phyloP scores from a whole-genome alignment of 2,329 filamentous ascomycete species.

The Fusarium tanahbumbuense region DNA sequence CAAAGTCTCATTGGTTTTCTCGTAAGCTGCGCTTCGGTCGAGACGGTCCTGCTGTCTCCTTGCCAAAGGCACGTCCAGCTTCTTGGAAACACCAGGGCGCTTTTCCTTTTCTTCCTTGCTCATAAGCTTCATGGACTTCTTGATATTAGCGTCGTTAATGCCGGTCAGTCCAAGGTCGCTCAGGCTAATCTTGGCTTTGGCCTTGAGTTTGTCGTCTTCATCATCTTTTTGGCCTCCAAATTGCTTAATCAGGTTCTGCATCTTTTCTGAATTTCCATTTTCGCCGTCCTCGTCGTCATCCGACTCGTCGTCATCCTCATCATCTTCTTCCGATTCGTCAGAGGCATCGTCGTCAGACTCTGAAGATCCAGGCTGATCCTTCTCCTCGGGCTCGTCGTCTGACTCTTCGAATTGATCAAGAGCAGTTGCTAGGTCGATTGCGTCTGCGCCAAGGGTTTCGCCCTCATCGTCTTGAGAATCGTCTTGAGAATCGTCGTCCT shows the following conservation, averaged over 20 bases:
- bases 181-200: conserved; percentile 76
- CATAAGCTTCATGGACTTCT: conserved; percentile 82
- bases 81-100: conserved; percentile 64
- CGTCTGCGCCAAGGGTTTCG: conserved; percentile 68
- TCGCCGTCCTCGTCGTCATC: conserved; percentile 55
- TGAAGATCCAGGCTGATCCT: conserved; percentile 58
- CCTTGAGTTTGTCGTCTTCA: conserved; percentile 56
- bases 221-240: conserved; percentile 74
- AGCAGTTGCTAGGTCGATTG: conserved; percentile 68
- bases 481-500: conserved; percentile 69
- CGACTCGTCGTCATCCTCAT: conserved; percentile 61
- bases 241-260: conserved; percentile 75
- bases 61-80: conserved; percentile 83
- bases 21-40: conserved; percentile 83
- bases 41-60: conserved; percentile 88
- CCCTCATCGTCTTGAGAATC: conserved; percentile 65
- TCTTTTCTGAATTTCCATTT: conserved; percentile 63
- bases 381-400: conserved; percentile 61
- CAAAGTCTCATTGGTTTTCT: conserved; percentile 91
- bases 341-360: conserved; percentile 57
- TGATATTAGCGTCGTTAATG: conserved; percentile 78
- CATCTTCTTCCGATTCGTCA: conserved; percentile 57
- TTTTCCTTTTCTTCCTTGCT: conserved; percentile 69
- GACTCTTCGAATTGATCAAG: conserved; percentile 66
- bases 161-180: conserved; percentile 78